phyloP scores from a whole-genome alignment of 768 basidiomycete genomes.

The Suillus lakei region DNA sequence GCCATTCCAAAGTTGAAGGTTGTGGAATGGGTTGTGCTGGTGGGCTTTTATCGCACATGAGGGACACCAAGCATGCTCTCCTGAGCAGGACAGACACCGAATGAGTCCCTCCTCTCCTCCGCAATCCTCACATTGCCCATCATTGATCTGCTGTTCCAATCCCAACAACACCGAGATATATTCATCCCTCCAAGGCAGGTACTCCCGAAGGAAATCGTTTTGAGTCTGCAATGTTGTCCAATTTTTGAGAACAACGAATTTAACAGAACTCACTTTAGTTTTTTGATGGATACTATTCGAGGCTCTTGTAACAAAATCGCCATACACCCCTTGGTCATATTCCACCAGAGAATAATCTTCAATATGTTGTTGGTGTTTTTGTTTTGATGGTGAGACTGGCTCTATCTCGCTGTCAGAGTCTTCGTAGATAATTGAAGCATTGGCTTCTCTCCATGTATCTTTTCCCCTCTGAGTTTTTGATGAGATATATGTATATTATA shows the following conservation, averaged over 20 bases:
- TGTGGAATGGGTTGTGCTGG: slow-evolving; percentile 17
- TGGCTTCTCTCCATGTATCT: background rate
- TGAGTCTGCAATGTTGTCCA: background rate
- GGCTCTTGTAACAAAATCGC: background rate
- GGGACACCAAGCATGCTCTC: slow-evolving; percentile 9
- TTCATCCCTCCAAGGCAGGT: background rate
- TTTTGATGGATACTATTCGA: background rate
- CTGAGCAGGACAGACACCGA: slow-evolving; percentile 7
- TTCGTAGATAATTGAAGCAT: background rate
- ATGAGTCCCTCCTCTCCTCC: background rate
- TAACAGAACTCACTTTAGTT: background rate
- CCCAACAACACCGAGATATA: slow-evolving; percentile 7
- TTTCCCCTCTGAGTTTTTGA: no score
- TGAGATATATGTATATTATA: no score
- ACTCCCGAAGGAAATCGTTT: slow-evolving; percentile 10
- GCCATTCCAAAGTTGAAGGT: slow-evolving; percentile 27
- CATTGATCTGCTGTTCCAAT: background rate
- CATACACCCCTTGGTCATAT: background rate
- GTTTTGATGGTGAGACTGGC: background rate
- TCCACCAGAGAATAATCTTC: background rate
- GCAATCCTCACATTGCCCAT: background rate
- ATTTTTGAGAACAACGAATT: background rate
- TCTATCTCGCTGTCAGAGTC: background rate
- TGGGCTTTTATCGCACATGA: slow-evolving; percentile 3
- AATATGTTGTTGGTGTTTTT: background rate